These are phyloP conservation scores for Poteriospumella lacustris DNA, from an alignment of 108 stramenopile genomes.

Conservation along the genomic window DNA sequence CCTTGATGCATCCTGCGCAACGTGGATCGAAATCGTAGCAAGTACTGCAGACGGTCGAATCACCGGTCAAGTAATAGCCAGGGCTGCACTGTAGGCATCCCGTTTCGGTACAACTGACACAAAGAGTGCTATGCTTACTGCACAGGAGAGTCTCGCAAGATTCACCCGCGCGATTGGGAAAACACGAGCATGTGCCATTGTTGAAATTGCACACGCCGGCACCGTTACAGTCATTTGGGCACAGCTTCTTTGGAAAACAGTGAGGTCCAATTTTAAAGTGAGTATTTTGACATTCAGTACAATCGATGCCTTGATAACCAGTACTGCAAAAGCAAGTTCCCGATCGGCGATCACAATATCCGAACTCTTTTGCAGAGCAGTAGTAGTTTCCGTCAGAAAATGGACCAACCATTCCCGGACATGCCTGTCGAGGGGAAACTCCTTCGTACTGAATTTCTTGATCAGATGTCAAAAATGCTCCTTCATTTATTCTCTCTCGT, in stretches of 20 bases:
- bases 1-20: slow-evolving; percentile 57
- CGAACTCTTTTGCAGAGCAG: slow-evolving; percentile 58
- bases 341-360: slow-evolving; percentile 70
- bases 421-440: slow-evolving; percentile 36
- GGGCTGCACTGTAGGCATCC: slow-evolving; percentile 57
- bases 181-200: slow-evolving; percentile 62
- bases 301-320: slow-evolving; percentile 66
- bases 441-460: slow-evolving; percentile 26
- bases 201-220: slow-evolving; percentile 62
- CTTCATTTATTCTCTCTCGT: slow-evolving; percentile 27
- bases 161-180: slow-evolving; percentile 51
- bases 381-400: slow-evolving; percentile 54
- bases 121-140: slow-evolving; percentile 47
- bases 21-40: slow-evolving; percentile 64
- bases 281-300: slow-evolving; percentile 54
- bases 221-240: slow-evolving; percentile 64
- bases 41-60: slow-evolving; percentile 43
- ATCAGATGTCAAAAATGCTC: neutral
- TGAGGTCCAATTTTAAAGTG: slow-evolving; percentile 53
- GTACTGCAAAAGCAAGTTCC: slow-evolving; percentile 70
- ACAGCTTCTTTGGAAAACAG: slow-evolving; percentile 62
- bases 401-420: slow-evolving; percentile 70
- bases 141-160: slow-evolving; percentile 60
- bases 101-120: slow-evolving; percentile 52
- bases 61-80: slow-evolving; percentile 52